phyloP scores from a whole-genome alignment of 805 yeast species.

The Kodamaea sagamina region DNA sequence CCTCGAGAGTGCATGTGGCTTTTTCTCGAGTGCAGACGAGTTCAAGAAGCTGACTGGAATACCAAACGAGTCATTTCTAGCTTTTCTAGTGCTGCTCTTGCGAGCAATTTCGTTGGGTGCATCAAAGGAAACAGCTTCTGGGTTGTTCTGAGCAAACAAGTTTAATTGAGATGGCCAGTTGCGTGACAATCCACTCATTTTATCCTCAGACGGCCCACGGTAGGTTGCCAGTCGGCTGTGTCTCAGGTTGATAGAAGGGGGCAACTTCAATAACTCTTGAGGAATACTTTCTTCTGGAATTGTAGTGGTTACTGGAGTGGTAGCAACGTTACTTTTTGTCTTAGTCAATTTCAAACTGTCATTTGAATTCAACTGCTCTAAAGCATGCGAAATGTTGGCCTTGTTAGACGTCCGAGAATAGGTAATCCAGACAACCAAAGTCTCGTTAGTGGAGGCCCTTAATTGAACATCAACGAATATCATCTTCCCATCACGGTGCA shows the following conservation, averaged over 20 bases:
- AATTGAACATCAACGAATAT: slow-evolving; percentile 78
- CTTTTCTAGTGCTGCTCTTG: slow-evolving; percentile 36
- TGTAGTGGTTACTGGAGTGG: background rate
- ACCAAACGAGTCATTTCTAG: slow-evolving; percentile 29
- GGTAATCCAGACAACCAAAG: slow-evolving; percentile 80
- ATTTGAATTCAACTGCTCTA: slow-evolving; percentile 26
- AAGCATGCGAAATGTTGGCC: slow-evolving; percentile 25
- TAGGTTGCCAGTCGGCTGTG: slow-evolving; percentile 9
- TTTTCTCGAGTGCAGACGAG: slow-evolving; percentile 2
- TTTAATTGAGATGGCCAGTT: slow-evolving; percentile 59
- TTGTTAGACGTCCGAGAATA: slow-evolving; percentile 56
- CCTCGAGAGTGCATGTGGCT: slow-evolving; percentile 14
- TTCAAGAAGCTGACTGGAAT: slow-evolving; percentile 25
- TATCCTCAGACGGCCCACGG: slow-evolving; percentile 6
- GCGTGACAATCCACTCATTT: slow-evolving; percentile 12
- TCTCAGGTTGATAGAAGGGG: background rate
- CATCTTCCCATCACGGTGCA: slow-evolving; percentile 66
- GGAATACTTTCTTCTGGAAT: slow-evolving; percentile 6
- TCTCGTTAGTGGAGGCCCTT: slow-evolving; percentile 61
- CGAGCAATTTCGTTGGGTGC: slow-evolving; percentile 34
- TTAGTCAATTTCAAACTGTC: slow-evolving; percentile 4
- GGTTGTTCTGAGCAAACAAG: slow-evolving; percentile 41
- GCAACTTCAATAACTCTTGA: background rate
- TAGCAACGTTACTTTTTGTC: background rate
- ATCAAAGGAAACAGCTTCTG: slow-evolving; percentile 32